phyloP scores from a whole-genome alignment of 306 rosid species.

The Casuarina equisetifolia region DNA sequence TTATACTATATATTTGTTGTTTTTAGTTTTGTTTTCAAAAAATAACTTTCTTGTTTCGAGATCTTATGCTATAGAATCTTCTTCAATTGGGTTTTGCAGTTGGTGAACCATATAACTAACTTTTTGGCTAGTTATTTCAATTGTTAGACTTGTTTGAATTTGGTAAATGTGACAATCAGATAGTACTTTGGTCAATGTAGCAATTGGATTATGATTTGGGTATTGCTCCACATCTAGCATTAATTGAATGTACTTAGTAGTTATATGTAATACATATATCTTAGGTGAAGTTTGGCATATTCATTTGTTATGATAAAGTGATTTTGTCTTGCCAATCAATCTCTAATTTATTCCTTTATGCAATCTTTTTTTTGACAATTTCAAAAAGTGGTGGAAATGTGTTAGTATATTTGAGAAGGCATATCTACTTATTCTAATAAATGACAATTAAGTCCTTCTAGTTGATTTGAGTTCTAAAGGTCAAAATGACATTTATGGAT shows the following conservation, averaged over 20 bases:
- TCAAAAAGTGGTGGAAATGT: slow-evolving; percentile 99
- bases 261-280: background rate
- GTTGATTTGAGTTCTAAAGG: slow-evolving; percentile 2
- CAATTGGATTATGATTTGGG: slow-evolving; percentile 8
- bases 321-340: background rate
- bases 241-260: background rate
- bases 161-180: too few species aligned
- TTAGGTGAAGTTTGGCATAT: background rate
- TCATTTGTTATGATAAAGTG: background rate
- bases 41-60: slow-evolving; percentile 14
- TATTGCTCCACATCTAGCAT: too few species aligned
- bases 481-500: background rate
- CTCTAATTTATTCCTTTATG: slow-evolving; percentile 39
- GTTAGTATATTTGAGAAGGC: slow-evolving; percentile 87
- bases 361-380: slow-evolving; percentile 61
- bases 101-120: background rate
- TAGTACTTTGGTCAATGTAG: too few species aligned
- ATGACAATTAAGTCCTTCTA: slow-evolving; percentile 60
- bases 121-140: slow-evolving; percentile 6
- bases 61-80: background rate
- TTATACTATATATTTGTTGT: too few species aligned
- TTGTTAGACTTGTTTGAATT: background rate
- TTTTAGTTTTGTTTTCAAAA: slow-evolving; percentile 9
- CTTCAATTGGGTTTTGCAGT: background rate
- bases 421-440: slow-evolving; percentile 79